Conservation (phyloP, 441 rosid species). For the Erysimum pusillum region DNA sequence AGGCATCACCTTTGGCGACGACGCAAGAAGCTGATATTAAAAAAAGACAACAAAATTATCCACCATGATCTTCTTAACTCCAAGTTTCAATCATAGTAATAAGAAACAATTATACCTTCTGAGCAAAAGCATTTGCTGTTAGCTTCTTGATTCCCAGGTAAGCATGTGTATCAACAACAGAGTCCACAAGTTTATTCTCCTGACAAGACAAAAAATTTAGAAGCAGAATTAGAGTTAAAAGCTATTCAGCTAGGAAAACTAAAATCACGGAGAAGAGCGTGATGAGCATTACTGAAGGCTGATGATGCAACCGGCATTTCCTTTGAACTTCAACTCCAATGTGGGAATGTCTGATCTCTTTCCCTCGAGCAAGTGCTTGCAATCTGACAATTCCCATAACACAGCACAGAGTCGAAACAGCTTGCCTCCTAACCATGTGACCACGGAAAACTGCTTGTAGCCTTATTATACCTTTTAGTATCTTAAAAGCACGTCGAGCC, state of each 20-base stretch:
- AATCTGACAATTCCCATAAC: conserved; percentile 68
- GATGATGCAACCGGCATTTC: conserved; percentile 47
- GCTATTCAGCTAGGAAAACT: conserved; percentile 27
- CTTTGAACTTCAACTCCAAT: conserved; percentile 61
- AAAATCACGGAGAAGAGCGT: background rate
- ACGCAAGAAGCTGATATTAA: conserved; percentile 69
- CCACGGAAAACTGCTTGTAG: conserved; percentile 61
- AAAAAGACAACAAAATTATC: conserved; percentile 11
- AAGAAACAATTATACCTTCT: conserved; percentile 62
- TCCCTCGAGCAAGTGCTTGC: conserved; percentile 71
- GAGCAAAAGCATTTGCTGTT: conserved; percentile 70
- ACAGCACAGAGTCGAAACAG: conserved; percentile 65
- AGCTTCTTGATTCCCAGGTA: conserved; percentile 57
- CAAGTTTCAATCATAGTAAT: background rate
- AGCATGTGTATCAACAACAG: conserved; percentile 48
- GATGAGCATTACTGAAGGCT: conserved; percentile 54
- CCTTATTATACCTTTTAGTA: conserved; percentile 48
- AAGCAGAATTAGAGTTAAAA: conserved; percentile 26
- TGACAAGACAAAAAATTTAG: conserved; percentile 32
- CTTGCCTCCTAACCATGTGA: conserved; percentile 76
- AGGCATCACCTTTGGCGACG: conserved; percentile 75
- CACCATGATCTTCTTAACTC: conserved; percentile 14
- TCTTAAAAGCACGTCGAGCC: conserved; percentile 51
- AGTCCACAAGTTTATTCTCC: conserved; percentile 56
- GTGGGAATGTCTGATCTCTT: conserved; percentile 62